These are phyloP conservation scores for Phytophthora citricola DNA, from an alignment of 352 stramenopile genomes.

Conservation along the genomic window DNA sequence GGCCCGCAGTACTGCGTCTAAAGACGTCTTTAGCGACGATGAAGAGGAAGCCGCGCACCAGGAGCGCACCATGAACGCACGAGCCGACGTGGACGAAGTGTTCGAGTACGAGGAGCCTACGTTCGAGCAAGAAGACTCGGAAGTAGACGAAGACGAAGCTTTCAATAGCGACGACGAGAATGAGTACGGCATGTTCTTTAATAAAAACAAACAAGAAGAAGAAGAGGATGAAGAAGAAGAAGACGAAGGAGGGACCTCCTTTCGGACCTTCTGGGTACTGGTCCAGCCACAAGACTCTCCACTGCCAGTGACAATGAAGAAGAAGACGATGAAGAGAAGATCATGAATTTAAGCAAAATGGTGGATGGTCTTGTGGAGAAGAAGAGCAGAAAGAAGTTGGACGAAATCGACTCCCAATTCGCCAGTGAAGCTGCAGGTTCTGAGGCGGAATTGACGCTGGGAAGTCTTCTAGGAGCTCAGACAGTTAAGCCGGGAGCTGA, in stretches of 20 bases:
- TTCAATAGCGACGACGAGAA: slow-evolving; percentile 95
- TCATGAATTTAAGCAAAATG: slow-evolving; percentile 54
- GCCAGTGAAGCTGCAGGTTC: slow-evolving; percentile 23
- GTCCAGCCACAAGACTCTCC: slow-evolving; percentile 59
- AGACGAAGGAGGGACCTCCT: slow-evolving; percentile 73
- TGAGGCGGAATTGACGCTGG: slow-evolving; percentile 33
- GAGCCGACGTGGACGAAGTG: slow-evolving; percentile 82
- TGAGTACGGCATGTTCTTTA: slow-evolving; percentile 90
- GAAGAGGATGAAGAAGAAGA: slow-evolving; percentile 60
- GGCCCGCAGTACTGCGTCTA: not conserved
- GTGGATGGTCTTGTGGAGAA: slow-evolving; percentile 59
- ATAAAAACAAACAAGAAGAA: slow-evolving; percentile 41
- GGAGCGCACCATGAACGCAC: slow-evolving; percentile 64
- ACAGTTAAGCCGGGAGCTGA: slow-evolving; percentile 51
- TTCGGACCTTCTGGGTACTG: slow-evolving; percentile 73
- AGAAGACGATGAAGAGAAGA: slow-evolving; percentile 53
- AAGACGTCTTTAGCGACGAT: slow-evolving; percentile 86
- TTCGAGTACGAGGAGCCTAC: slow-evolving; percentile 85
- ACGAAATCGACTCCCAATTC: slow-evolving; percentile 60
- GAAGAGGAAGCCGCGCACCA: slow-evolving; percentile 63
- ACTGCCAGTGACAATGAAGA: slow-evolving; percentile 52
- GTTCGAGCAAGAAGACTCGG: slow-evolving; percentile 90
- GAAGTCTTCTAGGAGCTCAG: slow-evolving; percentile 40
- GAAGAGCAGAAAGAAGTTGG: slow-evolving; percentile 58
- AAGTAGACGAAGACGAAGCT: slow-evolving; percentile 94